Base-by-base conservation (phyloP, 78 protist species). In the Dictyostelium brefeldianum region DNA sequence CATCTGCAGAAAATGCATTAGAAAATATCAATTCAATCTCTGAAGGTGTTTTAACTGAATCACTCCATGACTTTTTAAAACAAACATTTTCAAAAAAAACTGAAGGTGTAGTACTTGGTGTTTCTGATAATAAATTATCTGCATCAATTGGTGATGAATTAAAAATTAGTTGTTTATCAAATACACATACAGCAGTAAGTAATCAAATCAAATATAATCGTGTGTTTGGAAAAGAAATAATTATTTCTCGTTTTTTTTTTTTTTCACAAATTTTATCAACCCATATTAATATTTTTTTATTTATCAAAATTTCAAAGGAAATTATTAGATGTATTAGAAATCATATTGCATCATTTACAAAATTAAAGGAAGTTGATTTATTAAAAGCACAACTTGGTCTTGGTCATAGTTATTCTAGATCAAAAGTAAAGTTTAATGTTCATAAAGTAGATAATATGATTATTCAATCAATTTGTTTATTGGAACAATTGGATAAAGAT, bases 381-480 rank as follows among this genome's bases (percentile, higher is more conserved):
- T 46, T 65, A 7, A 95, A 89, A 74, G 97, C 99, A 8, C 97
- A 97, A 94, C 97, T 98, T 15, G 99, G 99, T 84, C 97, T 99
- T 8, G 99, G 98, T 56, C 98, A 97, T 94, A 73, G 89, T 53
- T 98, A 97, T 79, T 97, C 99, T 22, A 96, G 99, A 29, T 87
- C 96, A 78, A 98, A 99, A 96, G 98, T 99, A 46, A 98, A 99
- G 96, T 99, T 99, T 98, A 98, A 98, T 81, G 99, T 98, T 25
- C 97, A 99, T 96, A 96, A 98, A 48, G 96, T 91, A 22, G 99
- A 99, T 90, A 99, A 98, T 94, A 99, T 99, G 99, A 96, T 99
- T 82, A 97, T 99, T 82, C 99, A 99, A 97, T 89, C 98, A 47
- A 98, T 99, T 29, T 48, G 98, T 27, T 79, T 81, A 27, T 81